phyloP scores from a whole-genome alignment of 257 asterid genomes.

The Voacanga thouarsii region DNA sequence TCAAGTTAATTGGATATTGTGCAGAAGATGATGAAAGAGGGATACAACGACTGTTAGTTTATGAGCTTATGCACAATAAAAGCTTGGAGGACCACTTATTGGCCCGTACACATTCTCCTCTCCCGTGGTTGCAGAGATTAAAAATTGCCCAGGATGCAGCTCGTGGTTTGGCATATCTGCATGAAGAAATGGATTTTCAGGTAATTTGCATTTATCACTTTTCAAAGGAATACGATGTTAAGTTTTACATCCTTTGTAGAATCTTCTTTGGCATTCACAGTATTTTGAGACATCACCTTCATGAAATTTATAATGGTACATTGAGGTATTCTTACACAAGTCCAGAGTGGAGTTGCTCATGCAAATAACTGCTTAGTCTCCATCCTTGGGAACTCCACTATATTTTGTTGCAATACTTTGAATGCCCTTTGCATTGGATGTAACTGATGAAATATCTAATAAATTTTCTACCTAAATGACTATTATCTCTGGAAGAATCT shows the following conservation, averaged over 20 bases:
- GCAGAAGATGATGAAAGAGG: constrained; percentile 97
- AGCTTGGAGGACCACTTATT: constrained; percentile 89
- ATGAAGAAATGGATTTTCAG: constrained; percentile 98
- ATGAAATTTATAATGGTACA: not conserved
- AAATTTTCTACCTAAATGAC: not conserved
- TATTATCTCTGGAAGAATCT: not conserved
- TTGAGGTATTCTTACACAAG: not conserved
- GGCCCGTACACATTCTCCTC: constrained; percentile 54
- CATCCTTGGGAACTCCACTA: not conserved
- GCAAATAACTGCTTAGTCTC: not conserved
- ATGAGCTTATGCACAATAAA: constrained; percentile 80
- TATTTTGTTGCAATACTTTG: not conserved
- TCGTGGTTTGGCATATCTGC: constrained; percentile 87
- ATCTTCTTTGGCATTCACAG: not conserved
- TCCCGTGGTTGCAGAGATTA: constrained; percentile 68
- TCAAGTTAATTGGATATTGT: constrained; percentile 83
- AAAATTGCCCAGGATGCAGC: constrained; percentile 93
- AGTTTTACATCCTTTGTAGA: not conserved
- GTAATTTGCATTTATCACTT: constrained; percentile 26
- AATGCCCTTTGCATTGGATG: not conserved
- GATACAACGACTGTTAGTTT: constrained; percentile 85
- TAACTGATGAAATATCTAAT: not conserved
- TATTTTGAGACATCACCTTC: not conserved
- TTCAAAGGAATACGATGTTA: not conserved
- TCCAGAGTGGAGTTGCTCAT: not conserved